These are phyloP conservation scores for Cymodocea nodosa DNA, from an alignment of 116 monocot genomes.

Conservation along the genomic window DNA sequence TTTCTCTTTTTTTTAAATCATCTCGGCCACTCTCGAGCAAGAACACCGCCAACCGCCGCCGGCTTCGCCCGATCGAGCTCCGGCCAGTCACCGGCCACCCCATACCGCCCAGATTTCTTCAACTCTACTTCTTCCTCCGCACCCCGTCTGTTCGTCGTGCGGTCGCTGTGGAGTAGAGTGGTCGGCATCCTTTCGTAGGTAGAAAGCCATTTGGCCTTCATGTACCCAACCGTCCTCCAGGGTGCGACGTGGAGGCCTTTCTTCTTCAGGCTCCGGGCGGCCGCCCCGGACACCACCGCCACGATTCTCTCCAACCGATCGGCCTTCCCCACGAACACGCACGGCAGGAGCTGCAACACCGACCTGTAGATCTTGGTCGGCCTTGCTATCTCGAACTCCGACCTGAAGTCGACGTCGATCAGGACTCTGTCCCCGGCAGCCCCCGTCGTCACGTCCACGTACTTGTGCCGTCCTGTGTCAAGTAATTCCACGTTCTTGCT, in stretches of 20 bases:
- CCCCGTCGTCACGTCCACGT: slow-evolving; percentile 57
- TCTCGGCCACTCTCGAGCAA: too few relatives aligned
- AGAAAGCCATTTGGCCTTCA: slow-evolving; percentile 79
- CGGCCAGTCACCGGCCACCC: too few relatives aligned
- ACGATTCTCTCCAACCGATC: slow-evolving; percentile 58
- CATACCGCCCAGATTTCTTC: too few relatives aligned
- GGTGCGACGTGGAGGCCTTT: slow-evolving; percentile 86
- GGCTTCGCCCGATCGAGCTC: too few relatives aligned
- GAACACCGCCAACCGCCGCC: too few relatives aligned
- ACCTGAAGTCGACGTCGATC: slow-evolving; percentile 73
- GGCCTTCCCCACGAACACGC: slow-evolving; percentile 61
- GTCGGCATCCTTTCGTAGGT: slow-evolving; percentile 3
- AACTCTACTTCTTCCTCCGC: too few relatives aligned
- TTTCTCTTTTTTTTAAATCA: too few relatives aligned
- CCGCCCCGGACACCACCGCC: slow-evolving; percentile 57
- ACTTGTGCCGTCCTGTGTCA: slow-evolving; percentile 88
- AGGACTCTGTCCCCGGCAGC: slow-evolving; percentile 36
- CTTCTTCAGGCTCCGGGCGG: slow-evolving; percentile 69
- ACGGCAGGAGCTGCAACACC: slow-evolving; percentile 54
- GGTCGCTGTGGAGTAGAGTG: too few relatives aligned
- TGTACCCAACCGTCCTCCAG: slow-evolving; percentile 83
- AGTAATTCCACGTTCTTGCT: too few relatives aligned
- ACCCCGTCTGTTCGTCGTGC: too few relatives aligned
- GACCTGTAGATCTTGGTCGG: slow-evolving; percentile 72
- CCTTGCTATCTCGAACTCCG: slow-evolving; percentile 89